Evolutionary conservation across 2,329 filamentous ascomycete species (phyloP).

Genomic region (Atkinsonella texensis): DNA sequence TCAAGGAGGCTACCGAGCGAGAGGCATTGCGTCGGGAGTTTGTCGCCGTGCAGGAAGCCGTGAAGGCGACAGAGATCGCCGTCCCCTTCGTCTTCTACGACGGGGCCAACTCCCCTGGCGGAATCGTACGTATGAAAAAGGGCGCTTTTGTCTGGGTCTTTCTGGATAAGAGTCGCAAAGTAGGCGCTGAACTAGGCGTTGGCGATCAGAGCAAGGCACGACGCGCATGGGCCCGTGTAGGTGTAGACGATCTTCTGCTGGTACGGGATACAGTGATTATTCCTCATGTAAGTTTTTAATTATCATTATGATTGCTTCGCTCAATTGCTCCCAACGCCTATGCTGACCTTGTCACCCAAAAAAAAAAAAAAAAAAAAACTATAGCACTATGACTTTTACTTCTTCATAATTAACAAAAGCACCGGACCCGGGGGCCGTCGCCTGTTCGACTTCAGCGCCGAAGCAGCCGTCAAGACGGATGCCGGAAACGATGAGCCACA

Average conservation of each 20-base stretch:
- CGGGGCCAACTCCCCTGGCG: conserved; percentile 78
- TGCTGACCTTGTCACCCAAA: neutral
- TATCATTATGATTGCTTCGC: neutral
- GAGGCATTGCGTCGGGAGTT: conserved; percentile 78
- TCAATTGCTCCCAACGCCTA: neutral
- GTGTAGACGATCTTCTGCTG: conserved; percentile 90
- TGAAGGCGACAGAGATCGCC: conserved; percentile 79
- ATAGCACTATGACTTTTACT: conserved; percentile 94
- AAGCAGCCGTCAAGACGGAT: conserved; percentile 25
- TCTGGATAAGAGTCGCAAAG: conserved; percentile 79
- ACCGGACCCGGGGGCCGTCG: conserved; percentile 57
- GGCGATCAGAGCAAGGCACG: conserved; percentile 53
- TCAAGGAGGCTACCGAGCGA: conserved; percentile 66
- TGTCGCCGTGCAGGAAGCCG: conserved; percentile 65
- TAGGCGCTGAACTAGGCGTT: conserved; percentile 72
- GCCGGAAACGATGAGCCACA: neutral
- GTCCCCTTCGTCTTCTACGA: conserved; percentile 98
- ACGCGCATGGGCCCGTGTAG: conserved; percentile 83
- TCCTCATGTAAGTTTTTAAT: conserved; percentile 61
- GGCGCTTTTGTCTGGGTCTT: conserved; percentile 91
- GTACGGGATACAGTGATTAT: conserved; percentile 85
- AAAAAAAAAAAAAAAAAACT: neutral
- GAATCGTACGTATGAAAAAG: conserved; percentile 77
- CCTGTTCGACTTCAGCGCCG: conserved; percentile 63
- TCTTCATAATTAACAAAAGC: conserved; percentile 85